Conservation (phyloP, 495 filamentous ascomycete species). For the Geoglossum glabrum region DNA sequence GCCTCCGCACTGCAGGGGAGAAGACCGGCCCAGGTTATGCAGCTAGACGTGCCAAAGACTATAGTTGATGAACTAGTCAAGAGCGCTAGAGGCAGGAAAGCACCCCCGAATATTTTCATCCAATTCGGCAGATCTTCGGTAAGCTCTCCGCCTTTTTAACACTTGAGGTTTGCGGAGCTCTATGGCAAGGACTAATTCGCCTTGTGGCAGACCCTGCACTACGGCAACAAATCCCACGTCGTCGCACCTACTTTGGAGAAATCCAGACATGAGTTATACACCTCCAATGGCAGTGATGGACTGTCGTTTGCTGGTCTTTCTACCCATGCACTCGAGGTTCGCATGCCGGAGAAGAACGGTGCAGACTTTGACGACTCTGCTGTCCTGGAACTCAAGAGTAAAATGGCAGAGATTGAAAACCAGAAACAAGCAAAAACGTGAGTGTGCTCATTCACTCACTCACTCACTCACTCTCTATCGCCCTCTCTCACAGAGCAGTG, state of each 20-base stretch:
- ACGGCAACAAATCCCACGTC: not conserved
- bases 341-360: not conserved
- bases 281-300: not conserved
- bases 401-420: conserved; percentile 26
- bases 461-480: not conserved
- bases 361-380: not conserved
- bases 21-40: not conserved
- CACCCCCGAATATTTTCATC: not conserved
- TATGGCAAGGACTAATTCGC: not conserved
- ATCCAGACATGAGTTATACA: not conserved
- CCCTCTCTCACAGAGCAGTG: no score
- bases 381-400: conserved; percentile 16
- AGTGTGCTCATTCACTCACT: conserved; percentile 12
- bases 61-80: not conserved
- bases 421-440: conserved; percentile 34
- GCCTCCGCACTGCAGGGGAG: not conserved
- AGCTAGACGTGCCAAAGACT: not conserved
- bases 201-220: not conserved
- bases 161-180: not conserved
- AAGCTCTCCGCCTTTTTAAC: not conserved
- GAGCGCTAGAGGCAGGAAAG: not conserved
- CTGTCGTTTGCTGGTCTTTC: not conserved
- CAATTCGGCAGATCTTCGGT: not conserved
- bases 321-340: not conserved
- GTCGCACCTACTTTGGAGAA: not conserved